A percentile compares a stretch with the other conserved stretches of the same genome.
Conservation (phyloP, 164 flowering plant species). For the Stephania cephalantha region DNA sequence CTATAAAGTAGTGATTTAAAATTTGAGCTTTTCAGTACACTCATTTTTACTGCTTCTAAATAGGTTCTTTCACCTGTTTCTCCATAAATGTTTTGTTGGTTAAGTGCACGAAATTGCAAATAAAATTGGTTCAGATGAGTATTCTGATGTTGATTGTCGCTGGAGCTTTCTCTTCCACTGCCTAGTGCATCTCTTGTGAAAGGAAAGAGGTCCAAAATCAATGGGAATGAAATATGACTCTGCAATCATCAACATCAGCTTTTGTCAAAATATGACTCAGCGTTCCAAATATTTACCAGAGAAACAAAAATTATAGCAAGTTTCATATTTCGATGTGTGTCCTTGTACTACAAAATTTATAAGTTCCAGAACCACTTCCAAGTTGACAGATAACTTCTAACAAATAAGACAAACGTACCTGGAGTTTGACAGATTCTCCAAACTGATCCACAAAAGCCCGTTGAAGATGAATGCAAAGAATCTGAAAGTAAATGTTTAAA, state of each 20-base stretch:
- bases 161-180: constrained; percentile 27
- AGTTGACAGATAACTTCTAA: background rate
- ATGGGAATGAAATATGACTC: constrained; percentile 83
- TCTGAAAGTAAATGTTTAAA: constrained; percentile 39
- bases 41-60: constrained; percentile 13
- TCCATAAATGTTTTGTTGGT: constrained; percentile 17
- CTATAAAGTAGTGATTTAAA: constrained; percentile 6
- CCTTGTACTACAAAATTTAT: background rate
- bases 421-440: constrained; percentile 65
- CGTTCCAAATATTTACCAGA: background rate
- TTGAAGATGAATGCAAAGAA: constrained; percentile 84
- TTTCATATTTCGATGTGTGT: background rate
- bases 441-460: constrained; percentile 52
- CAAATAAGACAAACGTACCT: constrained; percentile 33
- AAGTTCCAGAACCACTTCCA: background rate
- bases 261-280: background rate
- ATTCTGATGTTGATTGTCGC: constrained; percentile 19
- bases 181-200: constrained; percentile 39
- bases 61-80: constrained; percentile 8
- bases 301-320: background rate
- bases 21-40: constrained; percentile 10
- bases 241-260: constrained; percentile 18
- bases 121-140: constrained; percentile 14
- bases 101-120: constrained; percentile 21
- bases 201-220: constrained; percentile 49